Conservation (phyloP, 768 basidiomycete genomes). For the Lactarius trivialis region DNA sequence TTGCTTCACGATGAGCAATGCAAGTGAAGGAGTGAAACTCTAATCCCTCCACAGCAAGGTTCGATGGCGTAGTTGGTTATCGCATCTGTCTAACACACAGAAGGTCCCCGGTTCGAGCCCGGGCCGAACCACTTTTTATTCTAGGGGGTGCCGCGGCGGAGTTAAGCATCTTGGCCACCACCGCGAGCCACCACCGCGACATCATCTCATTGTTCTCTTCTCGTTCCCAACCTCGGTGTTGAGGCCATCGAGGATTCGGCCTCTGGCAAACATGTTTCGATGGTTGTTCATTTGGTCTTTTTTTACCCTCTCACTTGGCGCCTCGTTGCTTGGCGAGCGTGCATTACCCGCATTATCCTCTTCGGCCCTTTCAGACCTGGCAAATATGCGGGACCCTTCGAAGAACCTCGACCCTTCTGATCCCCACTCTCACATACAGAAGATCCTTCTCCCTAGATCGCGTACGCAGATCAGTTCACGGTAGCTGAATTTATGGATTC, state of each 20-base stretch:
- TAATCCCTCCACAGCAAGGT: not conserved
- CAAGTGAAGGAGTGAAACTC: not conserved
- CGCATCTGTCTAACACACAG: slow-evolving; percentile 64
- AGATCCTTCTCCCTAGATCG: slow-evolving; percentile 78
- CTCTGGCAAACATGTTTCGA: not conserved
- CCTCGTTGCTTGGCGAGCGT: slow-evolving; percentile 33
- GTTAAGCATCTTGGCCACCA: too few relatives aligned
- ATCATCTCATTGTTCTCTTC: too few relatives aligned
- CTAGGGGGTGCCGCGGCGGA: not conserved
- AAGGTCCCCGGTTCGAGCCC: slow-evolving; percentile 25
- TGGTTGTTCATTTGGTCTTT: not conserved
- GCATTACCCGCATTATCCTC: slow-evolving; percentile 40
- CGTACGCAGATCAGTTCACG: slow-evolving; percentile 40
- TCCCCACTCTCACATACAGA: slow-evolving; percentile 68
- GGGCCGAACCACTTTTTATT: slow-evolving; percentile 19
- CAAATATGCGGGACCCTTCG: slow-evolving; percentile 53
- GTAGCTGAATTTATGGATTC: not conserved
- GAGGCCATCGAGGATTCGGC: too few relatives aligned
- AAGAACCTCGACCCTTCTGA: slow-evolving; percentile 61
- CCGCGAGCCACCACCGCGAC: too few relatives aligned
- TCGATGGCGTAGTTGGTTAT: slow-evolving; percentile 71
- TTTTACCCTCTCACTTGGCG: slow-evolving; percentile 25
- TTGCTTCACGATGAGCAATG: not conserved
- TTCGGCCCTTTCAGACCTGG: slow-evolving; percentile 44
- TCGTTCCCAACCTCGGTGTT: not conserved